Percentiles rank a stretch among this genome's conserved stretches.
phyloP scores from a whole-genome alignment of 75 land plant genomes.

The Selaginella moellendorffii region DNA sequence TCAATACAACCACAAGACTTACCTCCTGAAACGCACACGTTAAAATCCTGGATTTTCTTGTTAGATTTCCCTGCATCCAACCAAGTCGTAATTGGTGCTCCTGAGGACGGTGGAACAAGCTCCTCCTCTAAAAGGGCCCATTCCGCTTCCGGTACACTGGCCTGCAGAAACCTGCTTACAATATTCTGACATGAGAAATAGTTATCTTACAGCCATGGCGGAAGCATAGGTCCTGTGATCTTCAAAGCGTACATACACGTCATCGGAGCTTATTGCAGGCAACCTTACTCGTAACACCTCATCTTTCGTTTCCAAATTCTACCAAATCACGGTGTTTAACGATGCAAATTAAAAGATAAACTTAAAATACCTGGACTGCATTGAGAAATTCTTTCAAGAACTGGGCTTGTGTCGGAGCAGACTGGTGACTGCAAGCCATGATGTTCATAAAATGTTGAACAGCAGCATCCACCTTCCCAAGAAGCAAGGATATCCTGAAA shows the following conservation, averaged over 20 bases:
- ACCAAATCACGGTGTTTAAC: not conserved
- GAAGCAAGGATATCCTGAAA: slow-evolving; percentile 34
- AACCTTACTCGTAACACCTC: slow-evolving; percentile 42
- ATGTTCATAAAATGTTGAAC: slow-evolving; percentile 56
- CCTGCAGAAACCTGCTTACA: slow-evolving; percentile 40
- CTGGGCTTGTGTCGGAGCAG: slow-evolving; percentile 51
- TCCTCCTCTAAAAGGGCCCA: slow-evolving; percentile 86
- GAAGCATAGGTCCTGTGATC: slow-evolving; percentile 91
- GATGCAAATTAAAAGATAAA: no score
- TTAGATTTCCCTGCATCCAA: slow-evolving; percentile 47
- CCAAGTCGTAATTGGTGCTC: slow-evolving; percentile 53
- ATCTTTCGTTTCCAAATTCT: slow-evolving; percentile 48
- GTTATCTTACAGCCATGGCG: slow-evolving; percentile 55
- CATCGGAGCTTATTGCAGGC: slow-evolving; percentile 47
- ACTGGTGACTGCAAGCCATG: slow-evolving; percentile 79
- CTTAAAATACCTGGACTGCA: slow-evolving; percentile 62
- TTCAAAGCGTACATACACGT: slow-evolving; percentile 58
- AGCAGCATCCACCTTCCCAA: slow-evolving; percentile 61
- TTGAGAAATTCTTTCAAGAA: slow-evolving; percentile 65
- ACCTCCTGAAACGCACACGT: slow-evolving; percentile 87
- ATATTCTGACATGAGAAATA: not conserved
- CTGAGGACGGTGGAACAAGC: slow-evolving; percentile 44
- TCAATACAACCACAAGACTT: not conserved
- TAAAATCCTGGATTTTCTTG: slow-evolving; percentile 35
- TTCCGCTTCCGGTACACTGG: slow-evolving; percentile 42